These are phyloP conservation scores for Penicillium bovifimosum DNA, from an alignment of 495 filamentous ascomycete genomes.

Conservation along the genomic window DNA sequence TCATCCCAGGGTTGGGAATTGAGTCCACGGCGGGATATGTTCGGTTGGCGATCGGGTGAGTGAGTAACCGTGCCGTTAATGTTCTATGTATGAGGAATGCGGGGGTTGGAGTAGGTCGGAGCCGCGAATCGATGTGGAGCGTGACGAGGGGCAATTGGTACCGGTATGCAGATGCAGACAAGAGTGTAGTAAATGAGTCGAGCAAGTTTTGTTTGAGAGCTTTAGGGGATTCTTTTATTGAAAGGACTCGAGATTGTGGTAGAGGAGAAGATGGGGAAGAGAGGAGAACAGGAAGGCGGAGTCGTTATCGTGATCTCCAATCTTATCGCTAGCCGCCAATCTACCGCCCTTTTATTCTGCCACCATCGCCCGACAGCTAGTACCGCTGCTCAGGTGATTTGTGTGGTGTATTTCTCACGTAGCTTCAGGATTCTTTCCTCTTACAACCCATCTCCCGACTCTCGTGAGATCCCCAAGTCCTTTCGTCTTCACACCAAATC, in stretches of 20 bases:
- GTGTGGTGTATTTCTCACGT: no score
- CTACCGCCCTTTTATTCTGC: conserved; percentile 2
- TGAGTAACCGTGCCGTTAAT: not conserved
- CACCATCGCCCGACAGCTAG: no score
- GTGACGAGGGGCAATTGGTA: not conserved
- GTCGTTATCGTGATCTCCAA: conserved; percentile 4
- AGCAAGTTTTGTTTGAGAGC: not conserved
- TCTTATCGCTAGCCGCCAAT: not conserved
- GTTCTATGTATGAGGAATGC: conserved; percentile 1
- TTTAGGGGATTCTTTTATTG: not conserved
- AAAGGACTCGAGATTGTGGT: not conserved
- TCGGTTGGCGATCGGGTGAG: not conserved
- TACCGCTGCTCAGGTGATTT: no score
- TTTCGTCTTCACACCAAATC: no score
- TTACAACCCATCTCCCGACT: no score
- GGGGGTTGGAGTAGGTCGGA: conserved; percentile 9
- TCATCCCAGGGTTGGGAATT: not conserved
- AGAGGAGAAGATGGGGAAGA: not conserved
- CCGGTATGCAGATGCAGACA: not conserved
- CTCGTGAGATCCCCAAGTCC: no score
- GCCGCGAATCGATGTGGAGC: not conserved
- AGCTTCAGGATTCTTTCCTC: no score
- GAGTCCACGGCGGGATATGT: not conserved
- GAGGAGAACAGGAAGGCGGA: conserved; percentile 4
- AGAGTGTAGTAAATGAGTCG: not conserved